Conservation (phyloP, 192 early-diverging fungal genomes). For the Kickxella alabastrina region DNA sequence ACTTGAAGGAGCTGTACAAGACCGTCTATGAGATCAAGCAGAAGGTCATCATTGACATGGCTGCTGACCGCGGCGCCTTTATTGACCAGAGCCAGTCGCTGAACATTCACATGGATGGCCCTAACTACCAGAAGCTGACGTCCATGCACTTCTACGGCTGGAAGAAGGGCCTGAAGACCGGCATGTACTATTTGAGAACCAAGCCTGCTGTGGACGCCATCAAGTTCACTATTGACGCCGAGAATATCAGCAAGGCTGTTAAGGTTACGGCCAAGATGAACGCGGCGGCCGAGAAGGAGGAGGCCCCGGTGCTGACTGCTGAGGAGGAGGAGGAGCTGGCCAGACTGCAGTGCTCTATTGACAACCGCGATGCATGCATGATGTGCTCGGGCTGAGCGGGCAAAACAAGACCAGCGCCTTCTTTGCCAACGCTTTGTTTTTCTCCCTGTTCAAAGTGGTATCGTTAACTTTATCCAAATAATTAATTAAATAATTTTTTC, state of each 20-base stretch:
- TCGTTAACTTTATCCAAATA: too few relatives aligned
- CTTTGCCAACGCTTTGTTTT: too few relatives aligned
- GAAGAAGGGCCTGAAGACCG: conserved; percentile 97
- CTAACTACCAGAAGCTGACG: conserved; percentile 91
- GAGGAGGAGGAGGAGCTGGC: conserved; percentile 61
- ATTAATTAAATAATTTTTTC: too few relatives aligned
- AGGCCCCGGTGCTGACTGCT: conserved; percentile 24
- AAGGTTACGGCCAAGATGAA: conserved; percentile 34
- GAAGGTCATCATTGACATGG: conserved; percentile 91
- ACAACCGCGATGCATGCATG: conserved; percentile 89
- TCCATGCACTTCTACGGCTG: conserved; percentile 98
- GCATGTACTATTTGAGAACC: conserved; percentile 97
- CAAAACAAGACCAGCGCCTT: too few relatives aligned
- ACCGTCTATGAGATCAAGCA: conserved; percentile 96
- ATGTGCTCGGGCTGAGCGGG: conserved; percentile 81
- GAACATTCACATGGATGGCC: conserved; percentile 93
- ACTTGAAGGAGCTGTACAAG: conserved; percentile 95
- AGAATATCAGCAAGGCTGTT: conserved; percentile 45
- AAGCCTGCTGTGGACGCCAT: conserved; percentile 96
- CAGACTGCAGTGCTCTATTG: conserved; percentile 81
- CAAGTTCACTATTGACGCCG: conserved; percentile 95
- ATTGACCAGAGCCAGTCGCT: conserved; percentile 96
- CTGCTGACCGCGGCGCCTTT: conserved; percentile 93
- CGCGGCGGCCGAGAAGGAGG: conserved; percentile 24
- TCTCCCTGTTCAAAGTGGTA: too few relatives aligned